Conservation (phyloP, 139 green algal genomes). For the Zygnema circumcarinatum region DNA sequence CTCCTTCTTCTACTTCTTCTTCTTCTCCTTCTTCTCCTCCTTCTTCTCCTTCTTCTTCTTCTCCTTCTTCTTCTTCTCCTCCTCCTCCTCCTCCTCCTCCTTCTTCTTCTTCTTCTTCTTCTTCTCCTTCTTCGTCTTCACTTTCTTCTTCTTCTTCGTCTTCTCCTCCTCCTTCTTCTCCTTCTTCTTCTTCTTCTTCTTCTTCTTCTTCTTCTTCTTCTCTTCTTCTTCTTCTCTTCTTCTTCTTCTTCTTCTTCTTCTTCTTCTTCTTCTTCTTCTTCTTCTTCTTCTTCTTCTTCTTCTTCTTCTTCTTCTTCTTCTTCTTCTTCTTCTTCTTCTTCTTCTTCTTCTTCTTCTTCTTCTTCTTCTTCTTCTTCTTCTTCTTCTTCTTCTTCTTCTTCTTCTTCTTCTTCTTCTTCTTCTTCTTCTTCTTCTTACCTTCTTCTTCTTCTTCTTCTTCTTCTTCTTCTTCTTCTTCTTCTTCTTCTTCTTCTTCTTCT, state of each 20-base stretch:
- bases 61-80: background rate
- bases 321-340: background rate
- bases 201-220: background rate
- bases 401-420: background rate
- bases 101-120: background rate
- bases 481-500: background rate
- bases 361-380: background rate
- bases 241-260: background rate
- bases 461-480: background rate
- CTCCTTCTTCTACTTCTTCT: background rate
- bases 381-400: background rate
- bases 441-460: background rate
- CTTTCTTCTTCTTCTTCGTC: too few relatives aligned
- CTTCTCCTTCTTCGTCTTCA: too few relatives aligned
- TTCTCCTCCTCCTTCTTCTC: too few relatives aligned
- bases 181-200: conserved; percentile 3
- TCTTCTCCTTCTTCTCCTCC: too few relatives aligned
- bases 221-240: background rate
- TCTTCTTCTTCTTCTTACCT: background rate
- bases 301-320: background rate
- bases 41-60: background rate
- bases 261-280: background rate
- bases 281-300: background rate
- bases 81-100: background rate
- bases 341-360: background rate